These are phyloP conservation scores for Trichoderma brevicompactum DNA, from an alignment of 2,329 filamentous ascomycete species.

Conservation along the genomic window DNA sequence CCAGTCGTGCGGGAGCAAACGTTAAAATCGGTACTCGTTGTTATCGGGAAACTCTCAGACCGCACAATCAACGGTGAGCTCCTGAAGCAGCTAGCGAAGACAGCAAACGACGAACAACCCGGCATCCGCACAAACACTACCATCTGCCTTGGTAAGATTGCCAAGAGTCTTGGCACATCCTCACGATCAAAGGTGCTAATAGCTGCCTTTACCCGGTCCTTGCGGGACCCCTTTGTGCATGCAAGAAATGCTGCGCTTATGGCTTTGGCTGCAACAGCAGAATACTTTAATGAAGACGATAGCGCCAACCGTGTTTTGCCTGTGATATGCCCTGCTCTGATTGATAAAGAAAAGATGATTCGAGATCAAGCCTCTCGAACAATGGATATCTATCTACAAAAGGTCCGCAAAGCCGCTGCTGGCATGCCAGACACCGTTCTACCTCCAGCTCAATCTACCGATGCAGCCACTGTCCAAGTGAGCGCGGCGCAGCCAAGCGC, in stretches of 20 bases:
- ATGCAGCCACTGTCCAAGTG: conserved; percentile 69
- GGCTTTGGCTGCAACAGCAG: conserved; percentile 81
- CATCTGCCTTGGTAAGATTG: conserved; percentile 95
- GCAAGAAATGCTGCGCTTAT: conserved; percentile 87
- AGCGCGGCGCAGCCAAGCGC: conserved; percentile 73
- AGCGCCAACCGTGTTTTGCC: conserved; percentile 83
- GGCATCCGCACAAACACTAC: conserved; percentile 98
- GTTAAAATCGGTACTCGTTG: conserved; percentile 85
- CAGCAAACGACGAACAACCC: conserved; percentile 95
- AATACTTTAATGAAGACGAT: conserved; percentile 88
- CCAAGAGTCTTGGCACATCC: conserved; percentile 78
- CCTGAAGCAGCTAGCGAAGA: conserved; percentile 87
- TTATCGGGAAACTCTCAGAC: conserved; percentile 89
- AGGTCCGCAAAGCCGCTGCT: conserved; percentile 76
- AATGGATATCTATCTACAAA: conserved; percentile 81
- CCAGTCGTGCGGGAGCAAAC: conserved; percentile 95
- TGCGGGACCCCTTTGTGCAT: conserved; percentile 93
- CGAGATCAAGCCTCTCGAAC: conserved; percentile 91
- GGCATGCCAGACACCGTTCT: conserved; percentile 80
- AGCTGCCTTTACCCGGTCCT: conserved; percentile 85
- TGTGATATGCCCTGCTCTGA: conserved; percentile 77
- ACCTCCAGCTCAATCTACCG: conserved; percentile 63
- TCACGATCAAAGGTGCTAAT: conserved; percentile 88
- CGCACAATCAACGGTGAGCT: conserved; percentile 92
- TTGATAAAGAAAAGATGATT: conserved; percentile 95